These are phyloP conservation scores for Paxillus ammoniavirescens DNA, from an alignment of 768 basidiomycete genomes.

Conservation along the genomic window DNA sequence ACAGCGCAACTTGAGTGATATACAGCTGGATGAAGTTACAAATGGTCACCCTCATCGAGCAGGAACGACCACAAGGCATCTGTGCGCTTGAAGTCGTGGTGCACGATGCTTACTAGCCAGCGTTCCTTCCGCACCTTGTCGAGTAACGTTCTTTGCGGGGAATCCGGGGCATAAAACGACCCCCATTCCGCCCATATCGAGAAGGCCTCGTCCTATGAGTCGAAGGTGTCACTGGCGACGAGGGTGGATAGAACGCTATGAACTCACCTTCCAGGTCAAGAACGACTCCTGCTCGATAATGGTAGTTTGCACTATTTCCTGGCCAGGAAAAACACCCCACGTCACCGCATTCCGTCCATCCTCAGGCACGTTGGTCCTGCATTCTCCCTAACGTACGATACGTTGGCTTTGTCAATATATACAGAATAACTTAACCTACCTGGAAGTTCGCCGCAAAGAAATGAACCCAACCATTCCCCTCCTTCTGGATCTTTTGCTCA, in stretches of 20 bases:
- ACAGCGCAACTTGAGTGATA: no score
- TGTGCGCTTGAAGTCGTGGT: slow-evolving; percentile 86
- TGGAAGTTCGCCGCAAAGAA: slow-evolving; percentile 82
- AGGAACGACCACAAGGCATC: slow-evolving; percentile 86
- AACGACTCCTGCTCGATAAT: slow-evolving; percentile 96
- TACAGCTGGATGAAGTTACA: not conserved
- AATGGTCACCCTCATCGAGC: slow-evolving; percentile 35
- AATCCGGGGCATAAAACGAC: slow-evolving; percentile 74
- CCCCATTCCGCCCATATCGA: slow-evolving; percentile 97
- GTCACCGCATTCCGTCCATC: slow-evolving; percentile 92
- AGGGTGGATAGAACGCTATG: not conserved
- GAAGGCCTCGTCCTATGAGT: slow-evolving; percentile 86
- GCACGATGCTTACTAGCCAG: slow-evolving; percentile 91
- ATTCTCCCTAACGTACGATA: slow-evolving; percentile 58
- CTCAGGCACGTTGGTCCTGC: slow-evolving; percentile 73
- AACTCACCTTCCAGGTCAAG: slow-evolving; percentile 88
- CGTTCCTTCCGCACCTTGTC: slow-evolving; percentile 66
- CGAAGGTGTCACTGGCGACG: slow-evolving; percentile 1
- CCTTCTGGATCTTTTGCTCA: slow-evolving; percentile 52
- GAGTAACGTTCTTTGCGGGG: slow-evolving; percentile 70
- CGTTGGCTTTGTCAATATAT: not conserved
- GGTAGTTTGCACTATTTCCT: slow-evolving; percentile 94
- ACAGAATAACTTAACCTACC: slow-evolving; percentile 40
- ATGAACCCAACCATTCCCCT: slow-evolving; percentile 68
- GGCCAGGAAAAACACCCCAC: slow-evolving; percentile 97